Percentiles rank a stretch among this genome's conserved stretches.
These are phyloP conservation scores for Xylariaceae sp. DNA, from an alignment of 2,329 filamentous ascomycete species.

Conservation along the genomic window DNA sequence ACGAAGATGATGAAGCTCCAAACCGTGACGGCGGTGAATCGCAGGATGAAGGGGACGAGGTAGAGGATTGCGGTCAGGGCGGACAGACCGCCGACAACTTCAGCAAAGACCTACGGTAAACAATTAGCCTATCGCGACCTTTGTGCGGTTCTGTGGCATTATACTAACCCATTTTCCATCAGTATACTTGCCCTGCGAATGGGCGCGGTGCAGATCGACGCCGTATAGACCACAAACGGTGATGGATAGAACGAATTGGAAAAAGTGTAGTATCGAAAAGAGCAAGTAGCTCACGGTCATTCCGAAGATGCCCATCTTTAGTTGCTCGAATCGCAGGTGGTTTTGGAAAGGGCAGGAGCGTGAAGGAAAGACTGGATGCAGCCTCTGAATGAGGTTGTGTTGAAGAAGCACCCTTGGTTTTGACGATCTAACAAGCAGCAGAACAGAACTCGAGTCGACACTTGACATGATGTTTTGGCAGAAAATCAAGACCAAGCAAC, in stretches of 20 bases:
- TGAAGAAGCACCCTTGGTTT: too few relatives aligned
- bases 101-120: conserved; percentile 60
- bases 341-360: neutral
- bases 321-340: too few relatives aligned
- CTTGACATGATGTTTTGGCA: too few relatives aligned
- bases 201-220: conserved; percentile 56
- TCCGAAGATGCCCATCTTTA: conserved; percentile 41
- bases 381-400: too few relatives aligned
- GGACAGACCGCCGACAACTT: conserved; percentile 62
- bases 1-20: conserved; percentile 72
- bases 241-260: conserved; percentile 72
- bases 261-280: conserved; percentile 63
- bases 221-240: conserved; percentile 77
- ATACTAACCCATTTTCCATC: conserved; percentile 66
- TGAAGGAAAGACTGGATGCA: too few relatives aligned
- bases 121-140: conserved; percentile 3
- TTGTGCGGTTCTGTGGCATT: neutral
- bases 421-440: too few relatives aligned
- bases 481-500: neutral
- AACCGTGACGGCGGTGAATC: conserved; percentile 50
- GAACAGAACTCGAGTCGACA: too few relatives aligned
- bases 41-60: conserved; percentile 57
- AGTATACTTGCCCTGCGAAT: conserved; percentile 42
- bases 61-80: conserved; percentile 63
- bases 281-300: conserved; percentile 45